Percentiles rank a stretch among this genome's conserved stretches.
Evolutionary conservation across 2,329 filamentous ascomycete species (phyloP).

Genomic region (Drechslerella dactyloides): DNA sequence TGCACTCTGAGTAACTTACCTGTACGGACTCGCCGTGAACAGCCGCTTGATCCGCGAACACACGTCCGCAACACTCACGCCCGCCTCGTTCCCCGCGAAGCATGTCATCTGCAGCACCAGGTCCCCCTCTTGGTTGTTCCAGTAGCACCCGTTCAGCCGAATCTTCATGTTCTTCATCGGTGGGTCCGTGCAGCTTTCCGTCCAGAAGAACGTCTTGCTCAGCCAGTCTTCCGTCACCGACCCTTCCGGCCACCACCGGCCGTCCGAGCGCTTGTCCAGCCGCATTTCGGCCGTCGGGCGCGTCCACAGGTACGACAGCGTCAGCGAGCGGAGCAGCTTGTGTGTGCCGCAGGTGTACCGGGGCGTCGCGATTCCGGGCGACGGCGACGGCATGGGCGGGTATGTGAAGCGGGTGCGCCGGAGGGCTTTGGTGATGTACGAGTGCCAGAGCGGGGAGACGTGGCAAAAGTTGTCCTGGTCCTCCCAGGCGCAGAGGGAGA

Average conservation of each 20-base stretch:
- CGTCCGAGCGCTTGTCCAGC: slow-evolving; percentile 39
- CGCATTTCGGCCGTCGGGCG: slow-evolving; percentile 43
- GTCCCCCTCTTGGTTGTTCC: slow-evolving; percentile 48
- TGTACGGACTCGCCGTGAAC: slow-evolving; percentile 44
- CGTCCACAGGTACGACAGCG: slow-evolving; percentile 48
- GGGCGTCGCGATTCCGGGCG: slow-evolving; percentile 8
- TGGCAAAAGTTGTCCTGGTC: slow-evolving; percentile 48
- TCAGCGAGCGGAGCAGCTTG: slow-evolving; percentile 43
- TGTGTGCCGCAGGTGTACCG: slow-evolving; percentile 44
- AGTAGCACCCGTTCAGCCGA: slow-evolving; percentile 46
- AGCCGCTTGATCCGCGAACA: slow-evolving; percentile 47
- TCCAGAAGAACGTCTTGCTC: slow-evolving; percentile 46
- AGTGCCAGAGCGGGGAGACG: slow-evolving; percentile 49
- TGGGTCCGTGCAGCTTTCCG: slow-evolving; percentile 47
- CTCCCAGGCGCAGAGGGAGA: slow-evolving; percentile 49
- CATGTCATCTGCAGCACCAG: slow-evolving; percentile 49
- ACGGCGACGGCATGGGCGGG: slow-evolving; percentile 8
- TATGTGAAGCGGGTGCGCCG: slow-evolving; percentile 46
- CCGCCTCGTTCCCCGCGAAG: slow-evolving; percentile 43
- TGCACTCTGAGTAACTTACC: slow-evolving; percentile 27
- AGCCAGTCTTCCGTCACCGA: slow-evolving; percentile 46
- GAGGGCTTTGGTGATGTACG: slow-evolving; percentile 45
- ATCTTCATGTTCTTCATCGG: slow-evolving; percentile 49
- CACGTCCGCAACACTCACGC: slow-evolving; percentile 45
- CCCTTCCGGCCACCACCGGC: slow-evolving; percentile 44